Evolutionary conservation across 208 protist species (phyloP).

Genomic region (Tritrichomonas musculus): DNA sequence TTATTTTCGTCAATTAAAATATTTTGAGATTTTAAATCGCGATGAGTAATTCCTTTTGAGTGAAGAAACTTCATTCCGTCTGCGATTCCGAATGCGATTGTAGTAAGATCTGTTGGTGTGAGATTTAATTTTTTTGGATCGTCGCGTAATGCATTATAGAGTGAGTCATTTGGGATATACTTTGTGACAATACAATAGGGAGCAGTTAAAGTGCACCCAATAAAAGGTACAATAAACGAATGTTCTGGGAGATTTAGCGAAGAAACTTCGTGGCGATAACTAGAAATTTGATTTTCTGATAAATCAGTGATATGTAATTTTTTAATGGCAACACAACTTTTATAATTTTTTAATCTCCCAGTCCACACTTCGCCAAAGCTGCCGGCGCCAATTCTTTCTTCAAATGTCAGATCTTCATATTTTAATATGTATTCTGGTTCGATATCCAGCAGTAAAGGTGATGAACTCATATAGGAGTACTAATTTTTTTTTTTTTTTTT

Average conservation of each 20-base stretch:
- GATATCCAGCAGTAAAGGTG: no score
- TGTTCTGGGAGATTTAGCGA: neutral
- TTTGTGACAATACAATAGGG: slow-evolving; percentile 27
- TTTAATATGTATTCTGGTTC: neutral
- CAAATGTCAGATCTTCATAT: neutral
- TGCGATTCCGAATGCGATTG: neutral
- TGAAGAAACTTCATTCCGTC: neutral
- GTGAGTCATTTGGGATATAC: neutral
- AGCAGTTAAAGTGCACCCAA: neutral
- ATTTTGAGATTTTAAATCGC: slow-evolving; percentile 14
- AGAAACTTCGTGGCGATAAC: neutral
- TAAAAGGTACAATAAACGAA: neutral
- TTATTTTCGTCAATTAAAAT: slow-evolving; percentile 13
- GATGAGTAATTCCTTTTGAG: neutral
- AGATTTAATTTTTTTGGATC: neutral
- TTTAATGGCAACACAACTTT: neutral
- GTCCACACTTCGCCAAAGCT: neutral
- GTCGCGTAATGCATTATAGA: neutral
- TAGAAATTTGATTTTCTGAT: no score
- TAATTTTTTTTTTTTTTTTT: no score
- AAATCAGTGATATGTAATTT: neutral
- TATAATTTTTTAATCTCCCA: neutral
- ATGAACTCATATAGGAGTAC: no score
- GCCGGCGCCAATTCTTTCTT: neutral
- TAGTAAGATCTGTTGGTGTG: neutral